Evolutionary conservation across 495 filamentous ascomycete genomes (phyloP), one percentile per base, ranked within the genome.

Genomic region (Bombardia bombarda): DNA sequence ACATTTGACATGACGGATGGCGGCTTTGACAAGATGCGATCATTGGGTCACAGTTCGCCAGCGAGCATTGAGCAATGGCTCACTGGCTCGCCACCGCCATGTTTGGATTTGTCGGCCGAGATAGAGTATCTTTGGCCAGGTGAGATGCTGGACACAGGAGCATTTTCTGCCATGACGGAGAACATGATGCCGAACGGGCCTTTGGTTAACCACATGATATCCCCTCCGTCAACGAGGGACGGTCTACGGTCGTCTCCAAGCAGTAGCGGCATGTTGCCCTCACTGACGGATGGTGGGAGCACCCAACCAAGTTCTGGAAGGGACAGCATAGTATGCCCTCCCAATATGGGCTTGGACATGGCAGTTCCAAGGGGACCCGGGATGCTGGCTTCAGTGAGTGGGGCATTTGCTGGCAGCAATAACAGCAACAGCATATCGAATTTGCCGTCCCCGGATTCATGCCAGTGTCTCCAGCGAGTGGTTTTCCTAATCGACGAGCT

Each of bases 401-500:
- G 30, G 10, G 30, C 4, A 32, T 33, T 33, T 4, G n/a, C n/a
- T n/a, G n/a, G n/a, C 24, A 26, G 10, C 24, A 26, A 26, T 10
- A 26, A 9, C 35, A 38, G n/a, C 35, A 9, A 8, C 18, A 38
- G 14, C 35, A 38, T 20, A 12, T 14, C 19, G 32, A 35, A 18
- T 19, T 5, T 9, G 17, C 16, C 19, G 33, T 4, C 16, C 23
- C 12, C 38, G 18, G 26, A 21, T 18, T 12, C 33, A 3, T 48
- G 46, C 32, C 46, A 43, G 16, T 48, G 46, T 26, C 40, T 48
- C 7, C 46, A 48, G 19, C 20, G 31, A 18, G 39, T 43, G 2
- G 39, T 48, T 7, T 38, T 48, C 16, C 20, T 43, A 8, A 32
- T 48, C 18, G 46, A 48, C 35, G 46, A 48, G 33, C 24, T 48